phyloP scores from a whole-genome alignment of 805 yeast species.

The Wilhelminamyces savonicus region DNA sequence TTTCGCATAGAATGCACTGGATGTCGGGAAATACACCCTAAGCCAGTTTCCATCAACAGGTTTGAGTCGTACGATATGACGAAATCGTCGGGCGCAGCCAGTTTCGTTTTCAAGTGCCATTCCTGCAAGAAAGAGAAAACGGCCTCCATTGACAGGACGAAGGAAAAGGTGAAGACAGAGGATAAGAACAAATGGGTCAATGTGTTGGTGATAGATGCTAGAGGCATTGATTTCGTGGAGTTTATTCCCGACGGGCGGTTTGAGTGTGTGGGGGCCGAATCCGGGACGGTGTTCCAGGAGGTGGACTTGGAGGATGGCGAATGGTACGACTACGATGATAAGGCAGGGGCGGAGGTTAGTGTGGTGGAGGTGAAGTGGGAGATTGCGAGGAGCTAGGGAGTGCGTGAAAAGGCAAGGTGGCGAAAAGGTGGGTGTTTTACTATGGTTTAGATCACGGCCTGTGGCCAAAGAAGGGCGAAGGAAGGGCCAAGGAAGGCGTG shows the following conservation, averaged over 20 bases:
- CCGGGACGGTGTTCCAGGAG: constrained; percentile 48
- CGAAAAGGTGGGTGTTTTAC: too few relatives aligned
- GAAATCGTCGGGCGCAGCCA: constrained; percentile 79
- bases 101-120: constrained; percentile 71
- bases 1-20: constrained; percentile 69
- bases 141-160: constrained; percentile 26
- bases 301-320: constrained; percentile 75
- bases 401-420: too few relatives aligned
- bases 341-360: constrained; percentile 72
- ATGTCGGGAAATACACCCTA: constrained; percentile 74
- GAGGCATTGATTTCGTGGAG: constrained; percentile 72
- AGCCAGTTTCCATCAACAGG: constrained; percentile 61
- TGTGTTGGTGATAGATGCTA: constrained; percentile 68
- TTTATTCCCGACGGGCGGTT: constrained; percentile 67
- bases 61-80: constrained; percentile 59
- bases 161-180: constrained; percentile 30
- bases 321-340: constrained; percentile 95
- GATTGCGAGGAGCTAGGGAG: constrained; percentile 26
- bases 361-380: constrained; percentile 70
- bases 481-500: too few relatives aligned
- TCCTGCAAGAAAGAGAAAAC: constrained; percentile 46
- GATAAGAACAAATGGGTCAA: constrained; percentile 35
- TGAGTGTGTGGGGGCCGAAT: constrained; percentile 46
- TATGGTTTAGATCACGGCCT: too few relatives aligned
- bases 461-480: too few relatives aligned